A percentile compares a stretch with the other conserved stretches of the same genome.
Conservation (phyloP, 2,329 filamentous ascomycete species). For the Xylariaceae sp. region DNA sequence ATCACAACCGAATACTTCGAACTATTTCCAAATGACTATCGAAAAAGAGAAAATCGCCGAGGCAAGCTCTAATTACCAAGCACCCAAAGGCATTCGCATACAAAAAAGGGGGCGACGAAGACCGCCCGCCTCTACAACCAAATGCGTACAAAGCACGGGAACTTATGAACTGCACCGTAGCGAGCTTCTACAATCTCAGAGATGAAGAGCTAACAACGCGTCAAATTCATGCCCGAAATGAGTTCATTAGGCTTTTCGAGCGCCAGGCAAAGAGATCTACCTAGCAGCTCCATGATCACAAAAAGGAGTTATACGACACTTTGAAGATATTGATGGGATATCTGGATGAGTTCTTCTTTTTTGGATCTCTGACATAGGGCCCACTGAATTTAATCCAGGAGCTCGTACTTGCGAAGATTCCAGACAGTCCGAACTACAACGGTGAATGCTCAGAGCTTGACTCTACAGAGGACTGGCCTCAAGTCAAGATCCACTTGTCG, state of each 20-base stretch:
- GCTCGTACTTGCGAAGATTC: background rate
- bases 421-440: background rate
- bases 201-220: background rate
- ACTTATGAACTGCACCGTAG: slow-evolving; percentile 18
- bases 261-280: background rate
- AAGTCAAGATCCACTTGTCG: too few species aligned
- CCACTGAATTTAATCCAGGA: slow-evolving; percentile 14
- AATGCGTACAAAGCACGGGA: slow-evolving; percentile 7
- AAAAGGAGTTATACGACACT: background rate
- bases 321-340: background rate
- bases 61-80: background rate
- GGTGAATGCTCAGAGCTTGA: too few species aligned
- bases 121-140: background rate
- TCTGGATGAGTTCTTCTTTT: slow-evolving; percentile 20
- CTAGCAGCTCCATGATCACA: too few species aligned
- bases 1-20: too few species aligned
- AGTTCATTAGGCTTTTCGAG: slow-evolving; percentile 10
- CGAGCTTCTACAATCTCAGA: slow-evolving; percentile 10
- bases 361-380: slow-evolving; percentile 7
- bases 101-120: background rate
- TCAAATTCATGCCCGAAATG: background rate
- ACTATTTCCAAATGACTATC: background rate
- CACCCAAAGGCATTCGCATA: slow-evolving; percentile 5
- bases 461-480: too few species aligned
- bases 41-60: too few species aligned